Base-by-base conservation (phyloP, 2,329 filamentous ascomycete species). In the Cercospora brassicicola region DNA sequence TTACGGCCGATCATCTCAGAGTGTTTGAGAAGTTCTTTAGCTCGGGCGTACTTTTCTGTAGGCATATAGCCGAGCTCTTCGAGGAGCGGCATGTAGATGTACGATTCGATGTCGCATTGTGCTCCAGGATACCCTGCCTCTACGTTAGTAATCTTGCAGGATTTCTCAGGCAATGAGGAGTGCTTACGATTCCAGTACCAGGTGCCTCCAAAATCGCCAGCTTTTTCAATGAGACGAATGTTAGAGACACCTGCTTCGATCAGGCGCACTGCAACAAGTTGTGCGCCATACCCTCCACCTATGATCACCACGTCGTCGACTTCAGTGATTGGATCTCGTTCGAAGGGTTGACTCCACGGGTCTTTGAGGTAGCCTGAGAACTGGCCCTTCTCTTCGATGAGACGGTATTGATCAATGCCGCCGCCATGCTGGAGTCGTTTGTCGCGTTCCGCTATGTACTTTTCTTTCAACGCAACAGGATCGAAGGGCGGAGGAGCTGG, bases 41-140 rank as follows among this genome's bases (percentile, higher is more conserved):
- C 75, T 9, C 71, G 68, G 10, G 77, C 74, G 53, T 76, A 78
- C 33, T 78, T 77, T 42, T 79, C 78, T 5, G 76, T 77, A 59
- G 80, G 83, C 64, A 79, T 71, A 78, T 81, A 84, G 45, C 81
- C 77, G 13, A 83, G 74, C 3, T 82, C 67, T 20, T 81, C 80
- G 68, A 83, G 81, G 10, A 79, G 79, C 59, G 83, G 81, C 59
- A 75, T 76, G 70, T 86, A 85, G 0, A 81, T 81, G n/a, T 81
- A 79, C 1, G 79, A 80, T 71, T 84, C 81, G 0, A 81, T 82
- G 64, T 85, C 83, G 61, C 83, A 81, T 48, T 82, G 78, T n/a
- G 82, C 81, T 2, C 82, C 82, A 11, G 82, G 81, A 57, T 83
- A 83, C 3, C 62, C 62, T 57, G 31, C 10, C 9, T 1, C n/a